Conservation (phyloP, 106 monocot species). For the Cymbidium sinense region DNA sequence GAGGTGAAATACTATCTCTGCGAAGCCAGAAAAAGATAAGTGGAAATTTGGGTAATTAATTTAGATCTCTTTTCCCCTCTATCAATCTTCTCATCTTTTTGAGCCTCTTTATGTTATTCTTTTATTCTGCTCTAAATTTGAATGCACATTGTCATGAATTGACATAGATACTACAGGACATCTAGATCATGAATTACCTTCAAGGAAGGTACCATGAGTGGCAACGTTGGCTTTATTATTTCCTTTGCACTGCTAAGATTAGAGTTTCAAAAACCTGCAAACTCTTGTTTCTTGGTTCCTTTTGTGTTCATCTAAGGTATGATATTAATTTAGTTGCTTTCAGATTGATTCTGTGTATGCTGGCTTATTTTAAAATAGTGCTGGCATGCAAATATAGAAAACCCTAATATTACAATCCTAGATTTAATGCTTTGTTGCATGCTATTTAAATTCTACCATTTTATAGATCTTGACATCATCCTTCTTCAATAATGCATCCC, state of each 20-base stretch:
- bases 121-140: neutral
- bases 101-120: neutral
- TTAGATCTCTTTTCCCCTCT: neutral
- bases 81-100: neutral
- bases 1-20: no score
- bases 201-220: neutral
- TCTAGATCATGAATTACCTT: neutral
- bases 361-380: neutral
- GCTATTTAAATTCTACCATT: neutral
- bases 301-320: neutral
- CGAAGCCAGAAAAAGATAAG: no score
- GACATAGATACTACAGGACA: neutral
- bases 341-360: neutral
- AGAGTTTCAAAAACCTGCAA: neutral
- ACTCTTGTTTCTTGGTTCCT: neutral
- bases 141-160: no score
- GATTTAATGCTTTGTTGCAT: neutral
- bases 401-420: neutral
- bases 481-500: neutral
- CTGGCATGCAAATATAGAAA: neutral
- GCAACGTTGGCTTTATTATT: neutral
- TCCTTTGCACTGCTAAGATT: neutral
- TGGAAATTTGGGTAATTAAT: neutral
- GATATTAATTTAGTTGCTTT: neutral
- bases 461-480: neutral